Percentiles rank a stretch among this genome's conserved stretches.
Conservation (phyloP, 495 filamentous ascomycete genomes). For the Penicillium angulare region DNA sequence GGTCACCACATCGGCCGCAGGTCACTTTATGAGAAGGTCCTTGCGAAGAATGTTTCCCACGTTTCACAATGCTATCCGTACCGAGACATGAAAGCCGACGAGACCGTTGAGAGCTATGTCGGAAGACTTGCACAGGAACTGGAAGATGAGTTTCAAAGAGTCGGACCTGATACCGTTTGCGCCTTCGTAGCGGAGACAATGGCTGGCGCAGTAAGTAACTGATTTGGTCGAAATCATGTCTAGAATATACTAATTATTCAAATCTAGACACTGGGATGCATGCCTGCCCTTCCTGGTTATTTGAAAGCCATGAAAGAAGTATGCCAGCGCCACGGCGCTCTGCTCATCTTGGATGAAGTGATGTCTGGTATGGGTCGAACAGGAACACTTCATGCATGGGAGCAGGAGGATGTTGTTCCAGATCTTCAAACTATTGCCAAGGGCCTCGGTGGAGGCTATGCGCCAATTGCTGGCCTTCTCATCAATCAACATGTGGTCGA, state of each 20-base stretch:
- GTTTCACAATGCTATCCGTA: constrained; percentile 73
- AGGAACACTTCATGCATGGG: constrained; percentile 69
- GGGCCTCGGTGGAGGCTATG: constrained; percentile 64
- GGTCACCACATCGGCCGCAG: constrained; percentile 30
- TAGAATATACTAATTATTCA: neutral
- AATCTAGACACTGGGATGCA: constrained; percentile 2
- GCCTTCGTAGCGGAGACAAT: constrained; percentile 77
- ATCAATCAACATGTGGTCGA: constrained; percentile 53
- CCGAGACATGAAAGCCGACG: constrained; percentile 47
- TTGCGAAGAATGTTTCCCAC: constrained; percentile 36
- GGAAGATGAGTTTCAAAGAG: constrained; percentile 68
- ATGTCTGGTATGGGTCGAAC: constrained; percentile 77
- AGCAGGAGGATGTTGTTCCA: constrained; percentile 58
- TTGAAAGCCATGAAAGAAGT: constrained; percentile 33
- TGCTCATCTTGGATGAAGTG: constrained; percentile 70
- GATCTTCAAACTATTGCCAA: constrained; percentile 72
- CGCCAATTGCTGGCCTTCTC: constrained; percentile 60
- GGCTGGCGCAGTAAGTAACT: constrained; percentile 50
- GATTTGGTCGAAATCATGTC: constrained; percentile 43
- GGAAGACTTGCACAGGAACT: constrained; percentile 63
- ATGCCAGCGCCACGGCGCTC: constrained; percentile 40
- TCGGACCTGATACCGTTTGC: constrained; percentile 69
- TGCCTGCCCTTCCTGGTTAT: constrained; percentile 39
- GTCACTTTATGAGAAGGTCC: constrained; percentile 28
- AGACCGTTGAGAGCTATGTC: constrained; percentile 53